Evolutionary conservation across 78 protist genomes (phyloP).

Genomic region (Tieghemostelium lacteum): DNA sequence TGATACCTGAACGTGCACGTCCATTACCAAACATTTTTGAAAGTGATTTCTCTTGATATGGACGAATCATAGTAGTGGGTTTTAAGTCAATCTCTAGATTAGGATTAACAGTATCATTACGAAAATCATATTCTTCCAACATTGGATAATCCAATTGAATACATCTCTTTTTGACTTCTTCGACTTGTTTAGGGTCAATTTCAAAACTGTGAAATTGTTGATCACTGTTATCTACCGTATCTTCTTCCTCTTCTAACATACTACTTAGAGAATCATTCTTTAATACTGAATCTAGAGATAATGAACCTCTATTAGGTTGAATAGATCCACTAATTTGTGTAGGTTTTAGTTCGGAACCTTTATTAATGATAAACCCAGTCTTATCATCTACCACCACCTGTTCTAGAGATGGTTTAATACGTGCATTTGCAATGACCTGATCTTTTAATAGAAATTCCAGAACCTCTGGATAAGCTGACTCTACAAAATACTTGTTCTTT

Average conservation of each 20-base stretch:
- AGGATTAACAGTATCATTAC: slow-evolving; percentile 84
- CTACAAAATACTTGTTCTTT: slow-evolving; percentile 83
- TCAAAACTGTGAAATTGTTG: slow-evolving; percentile 83
- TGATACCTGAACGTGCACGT: slow-evolving; percentile 98
- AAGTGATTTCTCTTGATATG: slow-evolving; percentile 93
- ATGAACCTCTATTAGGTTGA: slow-evolving; percentile 29
- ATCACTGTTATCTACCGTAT: slow-evolving; percentile 61
- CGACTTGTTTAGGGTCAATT: slow-evolving; percentile 69
- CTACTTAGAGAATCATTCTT: slow-evolving; percentile 21
- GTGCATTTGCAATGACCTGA: slow-evolving; percentile 55
- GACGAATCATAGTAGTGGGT: slow-evolving; percentile 89
- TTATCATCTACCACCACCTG: slow-evolving; percentile 29
- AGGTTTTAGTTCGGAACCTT: background rate
- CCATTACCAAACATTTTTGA: slow-evolving; percentile 96
- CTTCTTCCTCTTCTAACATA: slow-evolving; percentile 57
- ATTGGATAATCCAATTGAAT: slow-evolving; percentile 87
- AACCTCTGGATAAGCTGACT: slow-evolving; percentile 69
- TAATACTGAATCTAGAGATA: slow-evolving; percentile 28
- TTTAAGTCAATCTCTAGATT: slow-evolving; percentile 89
- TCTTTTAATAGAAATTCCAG: slow-evolving; percentile 75
- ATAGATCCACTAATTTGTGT: slow-evolving; percentile 68
- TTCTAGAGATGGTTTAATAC: slow-evolving; percentile 39
- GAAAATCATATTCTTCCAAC: slow-evolving; percentile 96
- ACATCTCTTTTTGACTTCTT: slow-evolving; percentile 88
- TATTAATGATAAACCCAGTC: slow-evolving; percentile 77